Conservation (phyloP, 1,139 yeast species). For the Zygosaccharomyces sapae region DNA sequence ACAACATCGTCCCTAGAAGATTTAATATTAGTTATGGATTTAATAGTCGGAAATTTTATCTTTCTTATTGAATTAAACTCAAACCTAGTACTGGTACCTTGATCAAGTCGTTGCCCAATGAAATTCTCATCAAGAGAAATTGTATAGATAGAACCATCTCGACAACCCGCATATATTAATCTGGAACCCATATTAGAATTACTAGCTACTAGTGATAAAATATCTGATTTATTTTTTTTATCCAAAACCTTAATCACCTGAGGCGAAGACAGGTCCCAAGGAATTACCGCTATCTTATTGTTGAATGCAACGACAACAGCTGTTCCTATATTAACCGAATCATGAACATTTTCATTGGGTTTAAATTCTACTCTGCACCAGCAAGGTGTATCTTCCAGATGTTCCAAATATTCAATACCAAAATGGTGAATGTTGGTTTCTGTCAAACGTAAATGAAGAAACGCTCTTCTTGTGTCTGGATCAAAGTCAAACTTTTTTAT, state of each 20-base stretch:
- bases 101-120: not conserved
- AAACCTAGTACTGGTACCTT: not conserved
- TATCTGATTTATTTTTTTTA: conserved; percentile 12
- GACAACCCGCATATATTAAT: conserved; percentile 14
- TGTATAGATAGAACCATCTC: conserved; percentile 13
- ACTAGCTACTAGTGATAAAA: conserved; percentile 9
- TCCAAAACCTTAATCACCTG: not conserved
- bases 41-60: conserved; percentile 5
- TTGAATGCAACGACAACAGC: conserved; percentile 10
- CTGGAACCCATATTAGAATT: not conserved
- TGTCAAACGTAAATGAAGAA: not conserved
- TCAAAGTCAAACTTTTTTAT: not conserved
- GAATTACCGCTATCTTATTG: not conserved
- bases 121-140: conserved; percentile 3
- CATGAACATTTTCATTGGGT: conserved; percentile 9
- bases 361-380: not conserved
- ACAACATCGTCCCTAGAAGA: conserved; percentile 5
- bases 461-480: not conserved
- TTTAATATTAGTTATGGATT: conserved; percentile 11
- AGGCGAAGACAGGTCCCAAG: conserved; percentile 1
- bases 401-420: not conserved
- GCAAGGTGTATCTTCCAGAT: not conserved
- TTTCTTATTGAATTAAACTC: not conserved
- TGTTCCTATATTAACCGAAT: conserved; percentile 10
- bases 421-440: conserved; percentile 9